Evolutionary conservation across 352 stramenopile genomes (phyloP).

Genomic region (Phytophthora cryptogea): DNA sequence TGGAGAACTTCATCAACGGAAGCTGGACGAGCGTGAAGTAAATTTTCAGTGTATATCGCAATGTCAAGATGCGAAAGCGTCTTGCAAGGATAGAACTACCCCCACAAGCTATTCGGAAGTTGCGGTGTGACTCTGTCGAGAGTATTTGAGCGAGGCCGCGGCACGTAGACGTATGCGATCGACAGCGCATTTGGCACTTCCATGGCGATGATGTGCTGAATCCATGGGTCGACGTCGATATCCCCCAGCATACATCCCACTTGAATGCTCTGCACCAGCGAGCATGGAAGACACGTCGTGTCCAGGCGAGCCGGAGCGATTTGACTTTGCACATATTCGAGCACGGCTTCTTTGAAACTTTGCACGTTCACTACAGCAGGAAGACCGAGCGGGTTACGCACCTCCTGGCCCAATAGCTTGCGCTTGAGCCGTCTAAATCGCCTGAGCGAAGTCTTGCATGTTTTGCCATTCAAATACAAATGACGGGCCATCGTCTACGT

Average conservation of each 20-base stretch:
- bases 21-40: background rate
- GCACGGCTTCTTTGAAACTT: constrained; percentile 2
- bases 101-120: constrained; percentile 9
- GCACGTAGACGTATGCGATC: constrained; percentile 10
- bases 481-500: no score
- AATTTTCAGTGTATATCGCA: no score
- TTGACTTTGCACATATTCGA: constrained; percentile 1
- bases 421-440: no score
- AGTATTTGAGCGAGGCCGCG: constrained; percentile 7
- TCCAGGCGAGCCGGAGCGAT: constrained; percentile 5
- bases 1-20: constrained; percentile 15
- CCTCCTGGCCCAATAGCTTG: no score
- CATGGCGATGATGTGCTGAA: constrained; percentile 2
- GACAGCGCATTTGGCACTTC: constrained; percentile 5
- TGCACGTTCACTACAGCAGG: constrained; percentile 5
- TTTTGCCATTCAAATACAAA: no score
- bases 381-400: no score
- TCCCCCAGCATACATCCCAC: background rate
- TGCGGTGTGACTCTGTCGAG: constrained; percentile 2
- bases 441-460: no score
- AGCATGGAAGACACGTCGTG: constrained; percentile 17
- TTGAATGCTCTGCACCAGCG: background rate
- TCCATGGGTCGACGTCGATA: constrained; percentile 4
- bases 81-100: background rate
- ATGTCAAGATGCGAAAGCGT: no score